Evolutionary conservation across 176 grass and related monocot species (phyloP).

Genomic region (Aegilops sharonensis): DNA sequence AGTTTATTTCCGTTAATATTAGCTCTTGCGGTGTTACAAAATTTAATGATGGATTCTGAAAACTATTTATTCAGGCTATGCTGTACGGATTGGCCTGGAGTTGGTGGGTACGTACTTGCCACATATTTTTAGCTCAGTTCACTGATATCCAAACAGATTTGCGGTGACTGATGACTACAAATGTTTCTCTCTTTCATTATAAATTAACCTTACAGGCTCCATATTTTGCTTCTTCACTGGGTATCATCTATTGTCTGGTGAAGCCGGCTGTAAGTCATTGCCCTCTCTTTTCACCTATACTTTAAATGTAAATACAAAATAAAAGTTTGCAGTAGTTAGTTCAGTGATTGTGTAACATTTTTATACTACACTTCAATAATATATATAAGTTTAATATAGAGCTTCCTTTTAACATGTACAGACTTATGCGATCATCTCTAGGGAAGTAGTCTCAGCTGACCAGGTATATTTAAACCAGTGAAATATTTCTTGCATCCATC

Average conservation of each 20-base stretch:
- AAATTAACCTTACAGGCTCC: slow-evolving; percentile 58
- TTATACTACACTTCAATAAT: neutral
- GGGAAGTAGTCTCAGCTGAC: slow-evolving; percentile 50
- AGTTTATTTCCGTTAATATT: slow-evolving; percentile 1
- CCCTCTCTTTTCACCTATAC: neutral
- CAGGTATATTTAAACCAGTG: slow-evolving; percentile 43
- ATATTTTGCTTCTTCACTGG: slow-evolving; percentile 80
- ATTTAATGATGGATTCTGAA: neutral
- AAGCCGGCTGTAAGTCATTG: slow-evolving; percentile 80
- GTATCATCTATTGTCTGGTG: slow-evolving; percentile 72
- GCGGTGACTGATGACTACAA: neutral
- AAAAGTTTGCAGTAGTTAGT: neutral
- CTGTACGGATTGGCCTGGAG: slow-evolving; percentile 85
- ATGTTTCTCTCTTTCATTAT: neutral
- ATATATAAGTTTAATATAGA: neutral
- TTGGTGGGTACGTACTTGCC: slow-evolving; percentile 59
- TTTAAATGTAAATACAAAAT: neutral
- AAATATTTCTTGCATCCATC: neutral
- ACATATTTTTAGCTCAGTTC: neutral
- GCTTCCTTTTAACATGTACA: slow-evolving; percentile 25
- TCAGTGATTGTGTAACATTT: neutral
- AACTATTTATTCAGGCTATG: slow-evolving; percentile 43
- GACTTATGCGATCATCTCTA: slow-evolving; percentile 71
- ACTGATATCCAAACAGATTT: neutral
- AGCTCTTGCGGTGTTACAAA: neutral